Conservation (phyloP, 2,329 filamentous ascomycete genomes). For the Arthrobotrys iridis region DNA sequence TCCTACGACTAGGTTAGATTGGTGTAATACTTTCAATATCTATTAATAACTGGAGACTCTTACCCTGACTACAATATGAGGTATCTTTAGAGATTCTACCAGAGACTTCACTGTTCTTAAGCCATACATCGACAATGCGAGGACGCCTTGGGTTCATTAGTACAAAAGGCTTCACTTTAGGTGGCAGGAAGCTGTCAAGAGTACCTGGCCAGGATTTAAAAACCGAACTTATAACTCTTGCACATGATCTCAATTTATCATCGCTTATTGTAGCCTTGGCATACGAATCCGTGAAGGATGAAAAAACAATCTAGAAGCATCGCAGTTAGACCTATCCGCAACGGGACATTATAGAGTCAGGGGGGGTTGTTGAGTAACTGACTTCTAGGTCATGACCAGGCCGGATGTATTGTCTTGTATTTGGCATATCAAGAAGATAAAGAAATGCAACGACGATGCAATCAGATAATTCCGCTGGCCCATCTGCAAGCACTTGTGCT, state of each 20-base stretch:
- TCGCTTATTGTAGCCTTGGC: constrained; percentile 67
- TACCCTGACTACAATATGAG: constrained; percentile 57
- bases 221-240: constrained; percentile 89
- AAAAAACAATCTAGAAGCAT: constrained; percentile 70
- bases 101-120: constrained; percentile 86
- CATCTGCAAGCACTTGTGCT: constrained; percentile 91
- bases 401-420: constrained; percentile 80
- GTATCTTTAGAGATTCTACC: constrained; percentile 68
- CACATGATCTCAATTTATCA: constrained; percentile 81
- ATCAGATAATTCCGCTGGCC: constrained; percentile 90
- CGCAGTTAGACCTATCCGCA: not conserved
- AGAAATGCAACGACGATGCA: constrained; percentile 87
- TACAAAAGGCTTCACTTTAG: not conserved
- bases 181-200: not conserved
- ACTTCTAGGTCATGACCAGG: constrained; percentile 90
- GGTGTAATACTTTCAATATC: not conserved
- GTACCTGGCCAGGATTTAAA: constrained; percentile 86
- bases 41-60: not conserved
- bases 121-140: constrained; percentile 87
- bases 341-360: not conserved
- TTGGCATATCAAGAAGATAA: constrained; percentile 85
- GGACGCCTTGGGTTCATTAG: constrained; percentile 67
- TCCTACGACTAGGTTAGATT: constrained; percentile 70
- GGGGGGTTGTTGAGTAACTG: not conserved
- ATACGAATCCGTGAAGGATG: constrained; percentile 86